Evolutionary conservation across 192 early-diverging fungal species (phyloP), one percentile per base, ranked within the genome.

Genomic region (Paraglomus occultum): DNA sequence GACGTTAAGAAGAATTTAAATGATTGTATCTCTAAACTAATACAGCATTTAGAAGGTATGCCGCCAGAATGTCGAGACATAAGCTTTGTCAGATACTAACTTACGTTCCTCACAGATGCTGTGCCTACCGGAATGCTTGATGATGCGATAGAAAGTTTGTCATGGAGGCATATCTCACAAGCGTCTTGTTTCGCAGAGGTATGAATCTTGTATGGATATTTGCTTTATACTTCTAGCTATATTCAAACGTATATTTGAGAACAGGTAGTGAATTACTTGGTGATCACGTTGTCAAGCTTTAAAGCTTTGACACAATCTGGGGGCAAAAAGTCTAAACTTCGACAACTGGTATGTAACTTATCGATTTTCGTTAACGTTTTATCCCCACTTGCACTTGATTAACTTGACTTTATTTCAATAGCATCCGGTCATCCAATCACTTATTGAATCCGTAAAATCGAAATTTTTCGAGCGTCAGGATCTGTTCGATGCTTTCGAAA

Each of bases 1-100:
- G 31, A 43, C 48, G 11, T 17, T 63, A 12, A 51, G 78, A 76
- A 51, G 48, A 54, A 54, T 6, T 38, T 80, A 76, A 76, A 47
- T 80, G 20, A 74, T 75, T 14, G 14, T 62, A n/a, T 44, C 18
- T 9, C 39, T 7, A 38, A 62, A 62, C 15, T 62, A 44, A 38
- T 17, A 44, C 39, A 43, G 44, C 18, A 5, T 62, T 10, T 62
- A 9, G 49, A 46, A 42, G 22, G 11, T 6, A 18, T 51, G 10
- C 40, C 18, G 49, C 52, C 22, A 39, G 12, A 1, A 9, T 15
- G 40, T 45, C 17, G 40, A 39, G 17, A 22, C 51, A 17, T 40
- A 15, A 10, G 47, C 18, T 42, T 18, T 11, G 1, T 61, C 51
- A 8, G 18, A 40, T 12, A 40, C 8, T 66, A 5, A 48, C 11